Evolutionary conservation across 345 rosid species (phyloP), one percentile per base, ranked within the genome.

Genomic region (Citrus maxima): DNA sequence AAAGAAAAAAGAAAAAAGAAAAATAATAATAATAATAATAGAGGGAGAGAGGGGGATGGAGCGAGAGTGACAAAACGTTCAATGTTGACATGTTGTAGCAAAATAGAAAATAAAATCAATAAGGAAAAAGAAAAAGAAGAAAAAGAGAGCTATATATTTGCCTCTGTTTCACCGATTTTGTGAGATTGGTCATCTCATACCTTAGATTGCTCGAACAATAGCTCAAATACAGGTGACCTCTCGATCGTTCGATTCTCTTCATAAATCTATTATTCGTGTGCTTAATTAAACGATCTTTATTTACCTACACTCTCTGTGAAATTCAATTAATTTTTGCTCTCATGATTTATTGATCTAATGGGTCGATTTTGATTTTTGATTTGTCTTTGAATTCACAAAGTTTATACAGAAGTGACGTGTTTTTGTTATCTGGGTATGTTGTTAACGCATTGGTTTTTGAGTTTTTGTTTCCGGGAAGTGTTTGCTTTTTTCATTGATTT

Each of bases 141-240:
- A 35, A 19, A 21, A 51, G 21, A 49, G 67, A 19, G 42, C 2
- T 80, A 72, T 78, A 61, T 73, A 51, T 72, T 73, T 78, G 77
- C 60, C 62, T 42, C 72, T 37, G 51, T 75, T 72, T 77, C 73
- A n/a, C 56, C 56, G 30, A 65, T 82, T 80, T 68, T 76, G 65
- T 49, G 81, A 80, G 85, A 82, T 77, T 80, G 77, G 67, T 84
- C 77, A 54, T 54, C 58, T 18, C 58, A 51, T 75, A 21, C 79
- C 78, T 83, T 74, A 28, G 86, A 85, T 87, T 79, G 82, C 81
- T 79, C 37, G 66, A 70, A 80, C 72, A 51, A 77, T 67, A 78
- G 79, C 77, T 83, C 54, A 21, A 38, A 74, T 38, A 76, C 83
- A n/a, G 88, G 92, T 83, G 22, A 82, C 49, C 77, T 70, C 62